phyloP scores from a whole-genome alignment of 768 basidiomycete genomes.

The Antrodiella citrinella region DNA sequence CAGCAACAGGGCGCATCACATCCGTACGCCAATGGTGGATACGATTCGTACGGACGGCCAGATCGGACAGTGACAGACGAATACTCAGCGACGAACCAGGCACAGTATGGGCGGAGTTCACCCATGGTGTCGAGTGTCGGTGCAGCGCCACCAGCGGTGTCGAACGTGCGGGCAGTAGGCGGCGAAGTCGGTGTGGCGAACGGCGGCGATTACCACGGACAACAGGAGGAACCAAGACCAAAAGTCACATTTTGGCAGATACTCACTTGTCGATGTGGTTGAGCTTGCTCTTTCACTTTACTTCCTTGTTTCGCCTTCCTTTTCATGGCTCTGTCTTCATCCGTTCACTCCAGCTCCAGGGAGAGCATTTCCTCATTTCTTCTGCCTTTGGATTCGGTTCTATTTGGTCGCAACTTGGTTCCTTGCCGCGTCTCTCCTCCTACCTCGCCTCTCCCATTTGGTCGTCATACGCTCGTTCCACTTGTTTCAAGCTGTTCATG shows the following conservation, averaged over 20 bases:
- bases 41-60: conserved; percentile 40
- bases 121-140: conserved; percentile 72
- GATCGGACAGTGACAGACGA: conserved; percentile 38
- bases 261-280: conserved; percentile 74
- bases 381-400: not conserved
- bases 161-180: conserved; percentile 60
- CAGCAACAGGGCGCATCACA: conserved; percentile 43
- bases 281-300: conserved; percentile 12
- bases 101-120: conserved; percentile 69
- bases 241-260: conserved; percentile 56
- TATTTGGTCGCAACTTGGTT: not conserved
- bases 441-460: not conserved
- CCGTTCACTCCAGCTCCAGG: conserved; percentile 3
- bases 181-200: conserved; percentile 63
- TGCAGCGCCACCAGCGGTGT: conserved; percentile 65
- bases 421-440: no score
- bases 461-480: not conserved
- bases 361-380: conserved; percentile 6
- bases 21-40: conserved; percentile 60
- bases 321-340: not conserved
- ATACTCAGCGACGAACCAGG: conserved; percentile 40
- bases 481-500: not conserved
- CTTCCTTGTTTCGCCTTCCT: conserved; percentile 1
- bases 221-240: conserved; percentile 47
- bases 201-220: conserved; percentile 48